phyloP scores from a whole-genome alignment of 2,329 filamentous ascomycete genomes.

The Fonsecaea multimorphosa region DNA sequence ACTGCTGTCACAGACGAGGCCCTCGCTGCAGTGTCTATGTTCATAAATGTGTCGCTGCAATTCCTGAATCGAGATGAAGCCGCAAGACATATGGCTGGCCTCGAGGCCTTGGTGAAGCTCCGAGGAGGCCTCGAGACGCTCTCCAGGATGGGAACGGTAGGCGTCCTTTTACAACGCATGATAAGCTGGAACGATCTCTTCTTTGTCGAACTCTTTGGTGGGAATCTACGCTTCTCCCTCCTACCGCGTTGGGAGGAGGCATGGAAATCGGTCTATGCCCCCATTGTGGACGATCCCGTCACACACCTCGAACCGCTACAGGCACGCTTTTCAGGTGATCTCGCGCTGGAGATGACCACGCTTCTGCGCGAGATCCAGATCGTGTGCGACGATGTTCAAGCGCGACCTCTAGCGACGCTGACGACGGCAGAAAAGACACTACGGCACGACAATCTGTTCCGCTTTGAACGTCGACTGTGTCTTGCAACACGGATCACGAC shows the following conservation, averaged over 20 bases:
- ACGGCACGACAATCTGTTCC: conserved; percentile 19
- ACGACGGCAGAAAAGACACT: conserved; percentile 11
- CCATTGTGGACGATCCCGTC: conserved; percentile 13
- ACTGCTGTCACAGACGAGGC: conserved; percentile 12
- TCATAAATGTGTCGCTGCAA: conserved; percentile 17
- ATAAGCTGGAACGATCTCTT: conserved; percentile 24
- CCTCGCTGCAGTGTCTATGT: conserved; percentile 17
- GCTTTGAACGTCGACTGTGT: conserved; percentile 23
- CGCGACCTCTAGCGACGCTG: conserved; percentile 13
- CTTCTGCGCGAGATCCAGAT: conserved; percentile 23
- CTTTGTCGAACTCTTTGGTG: conserved; percentile 23
- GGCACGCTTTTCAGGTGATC: conserved; percentile 19
- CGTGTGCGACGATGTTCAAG: conserved; percentile 20
- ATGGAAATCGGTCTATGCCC: conserved; percentile 14
- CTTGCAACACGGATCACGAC: conserved; percentile 16
- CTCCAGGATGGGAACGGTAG: conserved; percentile 14
- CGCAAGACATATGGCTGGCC: conserved; percentile 11
- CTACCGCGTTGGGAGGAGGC: conserved; percentile 22
- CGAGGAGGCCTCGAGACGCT: conserved; percentile 17
- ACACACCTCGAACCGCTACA: conserved; percentile 24
- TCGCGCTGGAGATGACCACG: conserved; percentile 4
- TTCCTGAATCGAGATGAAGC: conserved; percentile 21
- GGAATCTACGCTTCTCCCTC: conserved; percentile 15
- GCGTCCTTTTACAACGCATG: conserved; percentile 19
- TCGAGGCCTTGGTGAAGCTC: conserved; percentile 16